Conservation (phyloP, 352 stramenopile genomes). For the Phytophthora tubulina region DNA sequence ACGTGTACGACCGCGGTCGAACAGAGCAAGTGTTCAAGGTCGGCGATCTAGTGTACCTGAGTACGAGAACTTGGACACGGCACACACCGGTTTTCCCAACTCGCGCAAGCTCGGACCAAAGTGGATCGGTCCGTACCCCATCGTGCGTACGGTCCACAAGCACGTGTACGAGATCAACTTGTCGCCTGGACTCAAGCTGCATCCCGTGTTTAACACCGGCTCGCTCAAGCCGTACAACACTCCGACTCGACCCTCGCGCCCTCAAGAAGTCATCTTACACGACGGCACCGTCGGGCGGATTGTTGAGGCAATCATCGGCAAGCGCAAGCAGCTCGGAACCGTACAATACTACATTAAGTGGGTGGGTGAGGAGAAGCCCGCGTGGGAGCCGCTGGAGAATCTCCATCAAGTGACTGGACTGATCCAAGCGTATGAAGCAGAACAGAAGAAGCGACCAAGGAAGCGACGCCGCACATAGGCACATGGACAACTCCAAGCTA, state of each 20-base stretch:
- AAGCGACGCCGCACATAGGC: conserved; percentile 2
- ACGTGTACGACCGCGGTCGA: too few species aligned
- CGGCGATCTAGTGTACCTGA: too few species aligned
- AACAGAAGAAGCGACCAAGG: neutral
- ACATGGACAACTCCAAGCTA: too few species aligned
- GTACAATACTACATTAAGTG: conserved; percentile 19
- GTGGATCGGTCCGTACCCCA: too few species aligned
- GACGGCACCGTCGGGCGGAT: conserved; percentile 10
- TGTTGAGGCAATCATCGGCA: conserved; percentile 7
- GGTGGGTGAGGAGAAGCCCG: conserved; percentile 13
- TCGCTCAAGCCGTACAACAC: conserved; percentile 16
- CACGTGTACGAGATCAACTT: conserved; percentile 21
- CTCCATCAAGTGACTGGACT: conserved; percentile 13
- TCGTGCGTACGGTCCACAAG: conserved; percentile 4
- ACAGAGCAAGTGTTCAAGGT: too few species aligned
- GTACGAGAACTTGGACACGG: too few species aligned
- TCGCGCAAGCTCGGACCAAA: too few species aligned
- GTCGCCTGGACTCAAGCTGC: conserved; percentile 6
- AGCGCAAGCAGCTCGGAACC: neutral
- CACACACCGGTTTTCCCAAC: too few species aligned
- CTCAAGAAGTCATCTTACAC: too few species aligned
- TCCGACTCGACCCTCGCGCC: neutral
- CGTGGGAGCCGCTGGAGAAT: conserved; percentile 8
- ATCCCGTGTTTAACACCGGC: conserved; percentile 5
- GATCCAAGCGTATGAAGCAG: neutral